Base-by-base conservation (phyloP, 805 yeast species). In the Starmerella potacharoeniae region DNA sequence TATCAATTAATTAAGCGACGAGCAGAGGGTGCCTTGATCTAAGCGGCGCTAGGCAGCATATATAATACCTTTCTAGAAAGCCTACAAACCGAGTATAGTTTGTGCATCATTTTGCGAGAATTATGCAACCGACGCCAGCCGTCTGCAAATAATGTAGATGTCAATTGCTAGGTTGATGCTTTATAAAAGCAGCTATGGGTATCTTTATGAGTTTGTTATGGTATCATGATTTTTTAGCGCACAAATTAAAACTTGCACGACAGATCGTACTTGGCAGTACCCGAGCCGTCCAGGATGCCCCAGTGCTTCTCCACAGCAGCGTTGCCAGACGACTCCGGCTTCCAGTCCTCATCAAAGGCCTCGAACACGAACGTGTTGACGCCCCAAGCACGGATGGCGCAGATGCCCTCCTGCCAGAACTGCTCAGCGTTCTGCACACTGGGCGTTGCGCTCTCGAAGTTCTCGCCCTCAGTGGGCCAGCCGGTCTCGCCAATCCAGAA, bases 401-500 rank as follows among this genome's bases (percentile, higher is more conserved):
- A 90, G 64, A 91, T 75, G 62, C 87, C 95, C 65, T 87, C 81
- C 71, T 83, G 79, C 95, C 93, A 91, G 81, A 78, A 91, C 63
- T 72, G 70, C 65, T 77, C 74, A 57, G 97, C 97, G 66, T 88
- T 88, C 41, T 67, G 75, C 55, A 80, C 77, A 65, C 82, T 69
- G 65, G 97, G 96, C 33, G 71, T 68, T 52, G 96, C 74, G 61
- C 66, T 56, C 68, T 81, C 88, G 65, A 72, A 89, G 67, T 74
- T 71, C 58, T 87, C 80, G 71, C 97, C 97, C 6, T 77, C 81
- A 36, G 95, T 79, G 69, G 96, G 95, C 95, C 96, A 89, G 64
- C 97, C 96, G 61, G 97, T 89, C 77, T 90, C 96, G 71, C 97
- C 96, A 66, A 89, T 93, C 89, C 91, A 90, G 77, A 90, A 88